Percentiles rank a stretch among this genome's conserved stretches.
phyloP scores from a whole-genome alignment of 2,329 filamentous ascomycete species.

The Fusarium sp. region DNA sequence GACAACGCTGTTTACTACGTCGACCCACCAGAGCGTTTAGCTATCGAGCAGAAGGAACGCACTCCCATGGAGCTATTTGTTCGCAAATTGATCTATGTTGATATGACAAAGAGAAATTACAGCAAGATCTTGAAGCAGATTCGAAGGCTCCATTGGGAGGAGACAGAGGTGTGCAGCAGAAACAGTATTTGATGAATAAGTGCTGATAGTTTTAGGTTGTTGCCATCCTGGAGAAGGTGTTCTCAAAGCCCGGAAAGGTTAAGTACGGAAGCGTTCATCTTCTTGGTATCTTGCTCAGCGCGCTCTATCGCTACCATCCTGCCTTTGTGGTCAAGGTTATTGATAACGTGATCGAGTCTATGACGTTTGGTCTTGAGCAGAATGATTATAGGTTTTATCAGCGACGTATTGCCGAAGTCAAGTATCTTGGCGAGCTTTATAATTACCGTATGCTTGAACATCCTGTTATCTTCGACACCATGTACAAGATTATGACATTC shows the following conservation, averaged over 20 bases:
- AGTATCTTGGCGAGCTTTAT: conserved; percentile 95
- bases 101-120: conserved; percentile 93
- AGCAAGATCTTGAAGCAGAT: conserved; percentile 95
- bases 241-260: conserved; percentile 95
- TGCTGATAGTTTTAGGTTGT: conserved; percentile 63
- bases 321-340: conserved; percentile 91
- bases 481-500: conserved; percentile 95
- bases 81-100: conserved; percentile 89
- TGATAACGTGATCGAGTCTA: conserved; percentile 88
- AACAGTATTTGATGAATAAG: too few species aligned
- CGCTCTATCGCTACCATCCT: conserved; percentile 90
- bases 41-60: conserved; percentile 95
- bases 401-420: conserved; percentile 91
- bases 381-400: conserved; percentile 99
- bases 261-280: conserved; percentile 98
- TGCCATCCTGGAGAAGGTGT: conserved; percentile 84
- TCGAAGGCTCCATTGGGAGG: conserved; percentile 96
- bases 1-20: conserved; percentile 99
- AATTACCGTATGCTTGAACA: conserved; percentile 98
- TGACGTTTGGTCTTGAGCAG: conserved; percentile 87
- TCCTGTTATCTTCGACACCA: conserved; percentile 90
- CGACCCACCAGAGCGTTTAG: conserved; percentile 90
- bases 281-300: conserved; percentile 86
- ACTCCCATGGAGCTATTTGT: conserved; percentile 94
- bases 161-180: conserved; percentile 71